Base-by-base conservation (phyloP, 2,329 filamentous ascomycete genomes). In the Phialocephala subalpina region DNA sequence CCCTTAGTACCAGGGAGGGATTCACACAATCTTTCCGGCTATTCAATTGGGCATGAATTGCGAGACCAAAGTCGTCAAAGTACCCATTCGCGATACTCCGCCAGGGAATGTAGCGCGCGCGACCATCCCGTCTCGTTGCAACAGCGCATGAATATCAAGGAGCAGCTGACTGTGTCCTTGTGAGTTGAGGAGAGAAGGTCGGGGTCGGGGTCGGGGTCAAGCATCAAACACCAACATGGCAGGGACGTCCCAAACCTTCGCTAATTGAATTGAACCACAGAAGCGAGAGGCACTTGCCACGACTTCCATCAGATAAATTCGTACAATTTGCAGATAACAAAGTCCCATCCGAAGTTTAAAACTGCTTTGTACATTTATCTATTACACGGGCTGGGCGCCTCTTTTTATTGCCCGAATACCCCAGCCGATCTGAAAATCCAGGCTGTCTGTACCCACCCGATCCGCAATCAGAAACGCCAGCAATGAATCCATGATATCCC, bases 171-270 rank as follows among this genome's bases (percentile, higher is more conserved):
- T 20, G 45, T 25, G 25, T 18, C 2, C 16, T 42, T 42, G 16
- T n/a, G 40, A 18, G 4, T n/a, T 42, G 14, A 42, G 16, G 40
- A 49, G 25, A 40, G n/a, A 33, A 40, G 59, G 59, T 18, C n/a
- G 33, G 8, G 14, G 29, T 18, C n/a, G 33, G 8, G 14, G 29
- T 18, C 20, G 45, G 16, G 29, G 45, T 20, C 25, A 38, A 53
- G n/a, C 38, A 7, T 38, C 40, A 27, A 47, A 61, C 59, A 60
- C 58, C 38, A 49, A 60, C 58, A 29, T 56, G 18, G 33, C 27
- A 56, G 35, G 52, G 14, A n/a, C 45, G 7, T 27, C 20, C 14
- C 16, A 42, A 42, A 42, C 16, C 40, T 12, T 18, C 40, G 16
- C 16, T 16, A 42, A 18, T 16, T 18, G 40, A 16, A 42, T 6